Base-by-base conservation (phyloP, 345 rosid genomes). In the Eucalyptus cloeziana region DNA sequence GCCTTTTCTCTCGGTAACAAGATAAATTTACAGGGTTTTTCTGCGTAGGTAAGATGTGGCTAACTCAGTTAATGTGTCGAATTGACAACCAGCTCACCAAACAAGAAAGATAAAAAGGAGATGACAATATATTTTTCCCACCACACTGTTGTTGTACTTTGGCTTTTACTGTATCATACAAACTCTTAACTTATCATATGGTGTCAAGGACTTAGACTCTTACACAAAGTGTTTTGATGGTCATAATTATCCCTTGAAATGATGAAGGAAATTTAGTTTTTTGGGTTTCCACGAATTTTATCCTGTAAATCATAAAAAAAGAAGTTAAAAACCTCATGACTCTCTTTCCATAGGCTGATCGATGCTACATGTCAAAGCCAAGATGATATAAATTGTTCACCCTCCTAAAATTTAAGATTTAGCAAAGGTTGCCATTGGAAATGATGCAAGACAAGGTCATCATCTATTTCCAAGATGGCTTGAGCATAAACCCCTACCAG, bases 31-130 rank as follows among this genome's bases (percentile, higher is more conserved):
- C 6, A 0, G 37, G 40, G 3, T 64, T 22, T 67, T 67, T 8
- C 11, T 64, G 17, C n/a, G 9, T 0, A 8, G 5, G 37, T n/a
- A n/a, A 64, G 76, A 3, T 7, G 1, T n/a, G 33, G 10, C 3
- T n/a, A 64, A 14, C 33, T 62, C 17, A 13, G 3, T 64, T 14
- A 64, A 62, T 2, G 9, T 7, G 2, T 30, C 13, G 43, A 67
- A 31, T 31, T n/a, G 37, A n/a, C 76, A n/a, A 15, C 40, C 17
- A n/a, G 11, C 76, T 7, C 76, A 67, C 40, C 76, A 1, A 15
- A 5, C 10, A 24, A 56, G 12, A 10, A 22, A 56, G 62, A 22
- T 10, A 4, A 7, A 14, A n/a, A 64, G 7, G 71, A 11, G 40
- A 64, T 2, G 5, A 64, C 19, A 12, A 15, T n/a, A 7, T 1